phyloP scores from a whole-genome alignment of 2,329 filamentous ascomycete species.

The Xylaria sp. region DNA sequence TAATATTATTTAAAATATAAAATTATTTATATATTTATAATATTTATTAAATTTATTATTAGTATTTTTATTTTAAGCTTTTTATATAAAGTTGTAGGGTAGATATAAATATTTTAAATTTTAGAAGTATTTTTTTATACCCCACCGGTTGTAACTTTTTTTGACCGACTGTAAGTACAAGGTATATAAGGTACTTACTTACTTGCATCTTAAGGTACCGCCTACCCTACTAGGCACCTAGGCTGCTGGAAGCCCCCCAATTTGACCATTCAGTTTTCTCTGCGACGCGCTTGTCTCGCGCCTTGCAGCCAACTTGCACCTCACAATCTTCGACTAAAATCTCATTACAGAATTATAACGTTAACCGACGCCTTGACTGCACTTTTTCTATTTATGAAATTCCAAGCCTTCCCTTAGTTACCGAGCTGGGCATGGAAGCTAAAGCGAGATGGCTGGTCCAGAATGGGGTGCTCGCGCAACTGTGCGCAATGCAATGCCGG shows the following conservation, averaged over 20 bases:
- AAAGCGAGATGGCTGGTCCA: conserved; percentile 27
- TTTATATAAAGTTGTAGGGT: too few relatives aligned
- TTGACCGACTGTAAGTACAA: too few relatives aligned
- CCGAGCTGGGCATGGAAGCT: neutral
- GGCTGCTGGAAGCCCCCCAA: neutral
- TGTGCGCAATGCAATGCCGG: conserved; percentile 14
- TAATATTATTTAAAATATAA: too few relatives aligned
- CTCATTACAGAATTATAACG: neutral
- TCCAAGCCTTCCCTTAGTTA: neutral
- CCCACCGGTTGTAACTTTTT: too few relatives aligned
- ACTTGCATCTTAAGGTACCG: too few relatives aligned
- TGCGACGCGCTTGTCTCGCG: conserved; percentile 34
- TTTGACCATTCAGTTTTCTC: conserved; percentile 13
- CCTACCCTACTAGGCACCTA: neutral
- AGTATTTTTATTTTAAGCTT: too few relatives aligned
- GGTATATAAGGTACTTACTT: too few relatives aligned
- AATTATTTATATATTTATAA: too few relatives aligned
- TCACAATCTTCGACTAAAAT: neutral
- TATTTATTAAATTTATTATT: too few relatives aligned
- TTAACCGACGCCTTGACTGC: neutral
- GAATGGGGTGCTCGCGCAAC: conserved; percentile 2
- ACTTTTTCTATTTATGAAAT: neutral
- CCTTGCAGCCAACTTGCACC: conserved; percentile 3
- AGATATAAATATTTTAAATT: too few relatives aligned
- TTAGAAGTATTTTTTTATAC: too few relatives aligned